Evolutionary conservation across 202 grass and related monocot species (phyloP), one percentile per base, ranked within the genome.

Genomic region (Zoysia matrella): DNA sequence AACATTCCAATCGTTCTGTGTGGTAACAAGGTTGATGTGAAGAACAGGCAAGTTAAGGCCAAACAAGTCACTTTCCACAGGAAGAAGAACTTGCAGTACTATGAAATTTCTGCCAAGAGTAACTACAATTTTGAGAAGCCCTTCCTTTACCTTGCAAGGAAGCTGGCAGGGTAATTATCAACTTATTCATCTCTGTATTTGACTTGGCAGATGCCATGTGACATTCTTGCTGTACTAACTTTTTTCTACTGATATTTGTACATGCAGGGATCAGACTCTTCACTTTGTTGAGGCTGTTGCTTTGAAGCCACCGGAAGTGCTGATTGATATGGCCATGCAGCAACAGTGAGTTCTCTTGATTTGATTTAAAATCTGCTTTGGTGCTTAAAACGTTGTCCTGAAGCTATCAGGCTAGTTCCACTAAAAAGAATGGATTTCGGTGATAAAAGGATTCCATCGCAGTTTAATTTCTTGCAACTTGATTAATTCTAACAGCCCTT

Each of bases 251-350:
- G 13, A 45, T 70, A 12, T 43, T 22, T 18, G 10, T 13, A 47
- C 9, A 48, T 72, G 49, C 14, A 93, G 91, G 66, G 84, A 93
- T 62, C 22, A 71, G 11, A 87, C 67, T 62, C 75, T 93, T 80
- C 91, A 90, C 88, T 93, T 93, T 75, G 91, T 93, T 1, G 91
- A 87, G 9, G 85, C 91, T 79, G 87, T 88, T 77, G 91, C 91
- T 85, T 79, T 93, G 73, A 83, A 88, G 76, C 84, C 91, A 46
- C 91, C 91, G 2, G 91, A 93, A 71, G 87, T 93, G 46, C 81
- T 79, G 54, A 63, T 93, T 75, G 91, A 93, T 52, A 84, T 93
- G 77, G 87, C 87, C 57, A 83, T 88, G 75, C 90, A 93, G 71
- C 90, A 93, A 45, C 87, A 85, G 84, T 93, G 68, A 84, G 90